Percentiles rank a stretch among this genome's conserved stretches.
Conservation (phyloP, 1,139 yeast genomes). For the Suhomyces maxii region DNA sequence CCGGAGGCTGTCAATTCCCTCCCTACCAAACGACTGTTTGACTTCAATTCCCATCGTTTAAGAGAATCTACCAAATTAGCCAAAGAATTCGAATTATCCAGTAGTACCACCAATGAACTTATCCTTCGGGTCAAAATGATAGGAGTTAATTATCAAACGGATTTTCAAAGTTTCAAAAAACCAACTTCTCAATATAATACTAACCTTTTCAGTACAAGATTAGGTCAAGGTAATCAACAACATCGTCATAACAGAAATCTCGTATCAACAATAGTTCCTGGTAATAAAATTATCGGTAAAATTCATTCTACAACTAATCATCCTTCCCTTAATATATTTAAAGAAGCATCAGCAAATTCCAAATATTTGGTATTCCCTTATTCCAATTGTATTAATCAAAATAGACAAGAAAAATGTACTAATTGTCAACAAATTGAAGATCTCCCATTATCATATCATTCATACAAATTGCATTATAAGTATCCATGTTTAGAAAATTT, state of each 20-base stretch:
- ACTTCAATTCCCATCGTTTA: constrained; percentile 20
- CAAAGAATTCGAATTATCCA: constrained; percentile 22
- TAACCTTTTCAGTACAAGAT: neutral
- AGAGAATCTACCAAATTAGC: constrained; percentile 33
- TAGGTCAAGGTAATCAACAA: neutral
- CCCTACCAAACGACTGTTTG: constrained; percentile 34
- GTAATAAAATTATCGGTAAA: constrained; percentile 33
- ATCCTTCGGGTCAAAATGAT: constrained; percentile 33
- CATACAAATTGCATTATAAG: constrained; percentile 14
- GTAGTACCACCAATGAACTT: constrained; percentile 21
- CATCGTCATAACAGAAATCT: neutral
- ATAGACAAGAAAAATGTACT: constrained; percentile 18
- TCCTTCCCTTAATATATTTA: constrained; percentile 6
- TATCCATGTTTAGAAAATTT: constrained; percentile 25
- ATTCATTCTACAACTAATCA: constrained; percentile 15
- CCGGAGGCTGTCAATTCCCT: constrained; percentile 15
- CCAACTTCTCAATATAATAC: constrained; percentile 5
- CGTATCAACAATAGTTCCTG: constrained; percentile 28
- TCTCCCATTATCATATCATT: constrained; percentile 5
- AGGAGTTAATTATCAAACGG: constrained; percentile 29
- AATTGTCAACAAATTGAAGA: constrained; percentile 22
- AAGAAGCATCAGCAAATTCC: constrained; percentile 8
- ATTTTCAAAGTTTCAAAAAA: constrained; percentile 21
- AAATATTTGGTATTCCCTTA: constrained; percentile 40
- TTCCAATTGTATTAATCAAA: constrained; percentile 34